phyloP scores from a whole-genome alignment of 2,329 filamentous ascomycete species.

The Aspergillus versicolor region DNA sequence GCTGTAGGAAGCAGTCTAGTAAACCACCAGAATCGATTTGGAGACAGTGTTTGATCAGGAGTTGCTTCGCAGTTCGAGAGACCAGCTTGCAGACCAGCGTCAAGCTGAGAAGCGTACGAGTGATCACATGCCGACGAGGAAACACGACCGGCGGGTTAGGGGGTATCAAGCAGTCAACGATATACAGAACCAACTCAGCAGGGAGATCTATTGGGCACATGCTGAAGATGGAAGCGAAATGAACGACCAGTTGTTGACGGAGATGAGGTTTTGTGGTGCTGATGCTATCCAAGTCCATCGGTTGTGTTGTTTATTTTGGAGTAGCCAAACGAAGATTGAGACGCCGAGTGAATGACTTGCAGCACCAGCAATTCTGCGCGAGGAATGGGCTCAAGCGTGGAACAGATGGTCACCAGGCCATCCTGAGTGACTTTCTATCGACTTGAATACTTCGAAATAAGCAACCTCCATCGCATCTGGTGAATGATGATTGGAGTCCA shows the following conservation, averaged over 20 bases:
- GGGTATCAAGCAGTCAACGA: conserved; percentile 15
- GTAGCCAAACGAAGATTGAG: neutral
- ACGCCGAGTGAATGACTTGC: neutral
- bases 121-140: conserved; percentile 5
- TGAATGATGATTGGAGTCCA: neutral
- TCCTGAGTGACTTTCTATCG: neutral
- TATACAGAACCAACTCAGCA: conserved; percentile 14
- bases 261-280: neutral
- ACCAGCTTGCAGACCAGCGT: conserved; percentile 14
- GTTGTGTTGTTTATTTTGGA: neutral
- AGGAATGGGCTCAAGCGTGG: neutral
- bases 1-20: neutral
- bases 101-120: conserved; percentile 14
- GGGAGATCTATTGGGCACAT: conserved; percentile 5
- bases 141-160: conserved; percentile 6
- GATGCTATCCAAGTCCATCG: neutral
- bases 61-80: conserved; percentile 8
- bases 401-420: neutral
- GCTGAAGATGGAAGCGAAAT: neutral
- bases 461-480: neutral
- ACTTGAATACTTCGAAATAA: neutral
- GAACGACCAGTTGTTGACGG: neutral
- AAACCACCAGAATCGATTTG: neutral
- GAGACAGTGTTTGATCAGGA: conserved; percentile 16
- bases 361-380: neutral